phyloP scores from a whole-genome alignment of 2,329 filamentous ascomycete species.

The Hymenoscyphus infarciens region DNA sequence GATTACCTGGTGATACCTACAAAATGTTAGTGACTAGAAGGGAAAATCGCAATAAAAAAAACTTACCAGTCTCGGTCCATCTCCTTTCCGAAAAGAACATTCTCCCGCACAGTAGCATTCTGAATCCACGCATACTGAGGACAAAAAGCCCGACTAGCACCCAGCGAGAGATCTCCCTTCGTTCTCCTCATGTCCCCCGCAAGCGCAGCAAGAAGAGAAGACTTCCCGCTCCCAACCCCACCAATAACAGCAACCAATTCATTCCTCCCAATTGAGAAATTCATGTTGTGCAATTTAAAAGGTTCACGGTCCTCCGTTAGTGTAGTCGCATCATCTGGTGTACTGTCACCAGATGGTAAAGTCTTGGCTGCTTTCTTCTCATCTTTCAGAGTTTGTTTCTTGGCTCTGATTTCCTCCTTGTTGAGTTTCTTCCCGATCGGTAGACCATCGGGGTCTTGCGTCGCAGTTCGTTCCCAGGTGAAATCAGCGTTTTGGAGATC shows the following conservation, averaged over 20 bases:
- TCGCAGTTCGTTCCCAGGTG: slow-evolving; percentile 75
- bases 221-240: slow-evolving; percentile 86
- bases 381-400: slow-evolving; percentile 42
- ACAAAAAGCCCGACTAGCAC: slow-evolving; percentile 82
- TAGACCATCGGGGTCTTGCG: slow-evolving; percentile 46
- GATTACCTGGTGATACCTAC: slow-evolving; percentile 54
- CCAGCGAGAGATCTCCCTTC: slow-evolving; percentile 66
- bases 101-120: slow-evolving; percentile 80
- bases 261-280: slow-evolving; percentile 65
- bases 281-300: slow-evolving; percentile 68
- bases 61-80: slow-evolving; percentile 64
- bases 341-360: slow-evolving; percentile 41
- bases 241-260: slow-evolving; percentile 85
- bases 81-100: slow-evolving; percentile 85
- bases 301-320: slow-evolving; percentile 55
- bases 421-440: slow-evolving; percentile 58
- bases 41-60: not conserved
- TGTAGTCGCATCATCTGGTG: slow-evolving; percentile 52
- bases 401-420: slow-evolving; percentile 35
- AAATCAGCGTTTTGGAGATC: slow-evolving; percentile 72
- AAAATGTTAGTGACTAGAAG: slow-evolving; percentile 42
- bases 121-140: slow-evolving; percentile 98
- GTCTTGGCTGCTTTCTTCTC: slow-evolving; percentile 33
- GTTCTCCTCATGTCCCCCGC: slow-evolving; percentile 93
- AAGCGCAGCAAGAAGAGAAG: slow-evolving; percentile 79